A percentile compares a stretch with the other conserved stretches of the same genome.
These are phyloP conservation scores for Nitzschia sp. DNA, from an alignment of 108 stramenopile genomes.

Conservation along the genomic window DNA sequence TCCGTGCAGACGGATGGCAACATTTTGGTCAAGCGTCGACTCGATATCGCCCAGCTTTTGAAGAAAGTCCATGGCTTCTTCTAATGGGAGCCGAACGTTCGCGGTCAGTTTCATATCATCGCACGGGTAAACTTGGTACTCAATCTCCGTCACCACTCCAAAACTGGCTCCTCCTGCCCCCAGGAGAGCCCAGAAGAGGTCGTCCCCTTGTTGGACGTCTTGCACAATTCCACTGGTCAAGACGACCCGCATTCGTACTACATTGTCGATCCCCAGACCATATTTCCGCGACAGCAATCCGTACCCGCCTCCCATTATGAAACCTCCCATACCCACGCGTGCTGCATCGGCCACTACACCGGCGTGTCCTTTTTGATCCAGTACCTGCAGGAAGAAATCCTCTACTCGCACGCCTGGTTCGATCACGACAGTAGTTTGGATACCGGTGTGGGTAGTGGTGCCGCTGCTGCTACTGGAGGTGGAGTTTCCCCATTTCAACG, in stretches of 20 bases:
- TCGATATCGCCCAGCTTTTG: neutral
- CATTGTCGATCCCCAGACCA: conserved; percentile 42
- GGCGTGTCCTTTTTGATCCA: conserved; percentile 19
- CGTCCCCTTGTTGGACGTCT: conserved; percentile 16
- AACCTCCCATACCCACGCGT: conserved; percentile 23
- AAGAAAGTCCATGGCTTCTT: neutral
- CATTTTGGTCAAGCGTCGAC: neutral
- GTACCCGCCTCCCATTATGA: conserved; percentile 28
- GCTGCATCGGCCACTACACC: conserved; percentile 13
- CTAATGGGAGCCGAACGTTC: neutral
- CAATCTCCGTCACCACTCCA: conserved; percentile 27
- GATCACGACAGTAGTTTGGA: conserved; percentile 7
- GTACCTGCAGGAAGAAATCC: conserved; percentile 4
- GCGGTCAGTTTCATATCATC: conserved; percentile 23
- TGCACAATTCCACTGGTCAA: conserved; percentile 32
- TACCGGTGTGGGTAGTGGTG: neutral
- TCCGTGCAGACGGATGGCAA: neutral
- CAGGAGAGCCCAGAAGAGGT: conserved; percentile 44
- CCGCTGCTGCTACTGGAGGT: neutral
- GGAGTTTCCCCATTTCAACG: neutral
- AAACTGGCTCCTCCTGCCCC: conserved; percentile 38
- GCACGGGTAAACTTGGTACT: conserved; percentile 20
- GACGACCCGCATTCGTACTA: conserved; percentile 24
- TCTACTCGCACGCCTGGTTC: conserved; percentile 24
- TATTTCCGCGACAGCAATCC: conserved; percentile 19